These are phyloP conservation scores for Limnanthes douglasii DNA, from an alignment of 345 rosid genomes.

Conservation along the genomic window DNA sequence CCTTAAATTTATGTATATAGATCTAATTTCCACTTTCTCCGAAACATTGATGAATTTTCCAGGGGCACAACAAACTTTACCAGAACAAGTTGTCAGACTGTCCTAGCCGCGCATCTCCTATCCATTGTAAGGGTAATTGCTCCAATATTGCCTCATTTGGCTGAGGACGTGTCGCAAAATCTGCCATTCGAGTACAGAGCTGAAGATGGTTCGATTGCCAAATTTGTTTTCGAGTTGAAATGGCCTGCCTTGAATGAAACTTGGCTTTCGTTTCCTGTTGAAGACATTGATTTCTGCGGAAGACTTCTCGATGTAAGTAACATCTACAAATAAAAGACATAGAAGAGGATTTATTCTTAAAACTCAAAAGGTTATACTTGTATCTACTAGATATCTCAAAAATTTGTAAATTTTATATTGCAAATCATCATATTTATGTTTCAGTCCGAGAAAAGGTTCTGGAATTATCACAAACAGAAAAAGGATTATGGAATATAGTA, in stretches of 20 bases:
- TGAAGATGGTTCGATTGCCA: slow-evolving; percentile 46
- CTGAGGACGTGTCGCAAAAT: slow-evolving; percentile 93
- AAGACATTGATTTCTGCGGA: slow-evolving; percentile 70
- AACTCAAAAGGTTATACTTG: too few species aligned
- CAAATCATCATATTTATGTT: too few species aligned
- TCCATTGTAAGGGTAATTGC: slow-evolving; percentile 68
- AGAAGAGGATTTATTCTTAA: too few species aligned
- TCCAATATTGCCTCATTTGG: slow-evolving; percentile 87
- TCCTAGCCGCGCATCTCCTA: slow-evolving; percentile 79
- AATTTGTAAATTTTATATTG: too few species aligned
- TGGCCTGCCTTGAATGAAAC: slow-evolving; percentile 59
- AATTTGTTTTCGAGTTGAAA: slow-evolving; percentile 69
- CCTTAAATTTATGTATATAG: too few species aligned
- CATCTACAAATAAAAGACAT: too few species aligned
- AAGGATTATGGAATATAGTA: too few species aligned
- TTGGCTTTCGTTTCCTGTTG: slow-evolving; percentile 51
- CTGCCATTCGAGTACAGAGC: slow-evolving; percentile 51
- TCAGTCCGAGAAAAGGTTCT: too few species aligned
- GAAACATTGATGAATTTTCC: slow-evolving; percentile 13
- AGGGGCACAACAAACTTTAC: slow-evolving; percentile 71
- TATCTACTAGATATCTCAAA: too few species aligned
- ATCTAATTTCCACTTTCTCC: slow-evolving; percentile 2
- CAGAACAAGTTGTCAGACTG: slow-evolving; percentile 92
- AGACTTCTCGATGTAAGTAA: slow-evolving; percentile 81
- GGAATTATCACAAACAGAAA: too few species aligned